Evolutionary conservation across 768 basidiomycete genomes (phyloP).

Genomic region (Amanita rubescens): DNA sequence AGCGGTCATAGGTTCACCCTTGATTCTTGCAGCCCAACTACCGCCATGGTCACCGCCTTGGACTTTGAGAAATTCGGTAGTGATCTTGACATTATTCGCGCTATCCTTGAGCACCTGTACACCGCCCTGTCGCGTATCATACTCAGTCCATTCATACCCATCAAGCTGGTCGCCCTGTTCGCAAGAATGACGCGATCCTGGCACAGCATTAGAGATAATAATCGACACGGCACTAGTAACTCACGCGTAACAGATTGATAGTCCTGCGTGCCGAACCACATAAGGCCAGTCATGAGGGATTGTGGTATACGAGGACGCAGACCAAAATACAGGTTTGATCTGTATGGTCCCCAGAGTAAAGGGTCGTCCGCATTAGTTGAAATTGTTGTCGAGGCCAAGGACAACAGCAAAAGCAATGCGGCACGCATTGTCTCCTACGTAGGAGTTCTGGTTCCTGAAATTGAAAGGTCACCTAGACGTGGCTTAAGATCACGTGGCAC

Average conservation of each 20-base stretch:
- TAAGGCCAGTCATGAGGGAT: conserved; percentile 86
- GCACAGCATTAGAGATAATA: conserved; percentile 7
- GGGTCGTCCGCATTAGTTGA: conserved; percentile 40
- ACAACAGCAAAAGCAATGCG: conserved; percentile 27
- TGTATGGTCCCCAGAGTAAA: conserved; percentile 78
- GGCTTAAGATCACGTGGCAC: conserved; percentile 1
- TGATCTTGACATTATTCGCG: conserved; percentile 77
- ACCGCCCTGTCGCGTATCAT: conserved; percentile 81
- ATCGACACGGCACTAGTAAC: conserved; percentile 17
- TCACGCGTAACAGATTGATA: conserved; percentile 62
- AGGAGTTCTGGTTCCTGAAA: neutral
- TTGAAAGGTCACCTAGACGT: neutral
- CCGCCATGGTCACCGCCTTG: conserved; percentile 77
- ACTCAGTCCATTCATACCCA: conserved; percentile 81
- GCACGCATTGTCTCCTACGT: neutral
- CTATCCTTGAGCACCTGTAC: conserved; percentile 79
- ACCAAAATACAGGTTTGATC: conserved; percentile 95
- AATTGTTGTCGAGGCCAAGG: conserved; percentile 31
- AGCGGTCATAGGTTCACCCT: conserved; percentile 66
- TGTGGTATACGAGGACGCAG: conserved; percentile 78
- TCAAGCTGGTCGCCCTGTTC: conserved; percentile 81
- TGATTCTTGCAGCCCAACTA: conserved; percentile 83
- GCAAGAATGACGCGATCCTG: conserved; percentile 79
- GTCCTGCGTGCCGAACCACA: conserved; percentile 91
- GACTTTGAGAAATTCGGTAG: conserved; percentile 82